Conservation (phyloP, 2,329 filamentous ascomycete species). For the Sarocladiaceae sp. region DNA sequence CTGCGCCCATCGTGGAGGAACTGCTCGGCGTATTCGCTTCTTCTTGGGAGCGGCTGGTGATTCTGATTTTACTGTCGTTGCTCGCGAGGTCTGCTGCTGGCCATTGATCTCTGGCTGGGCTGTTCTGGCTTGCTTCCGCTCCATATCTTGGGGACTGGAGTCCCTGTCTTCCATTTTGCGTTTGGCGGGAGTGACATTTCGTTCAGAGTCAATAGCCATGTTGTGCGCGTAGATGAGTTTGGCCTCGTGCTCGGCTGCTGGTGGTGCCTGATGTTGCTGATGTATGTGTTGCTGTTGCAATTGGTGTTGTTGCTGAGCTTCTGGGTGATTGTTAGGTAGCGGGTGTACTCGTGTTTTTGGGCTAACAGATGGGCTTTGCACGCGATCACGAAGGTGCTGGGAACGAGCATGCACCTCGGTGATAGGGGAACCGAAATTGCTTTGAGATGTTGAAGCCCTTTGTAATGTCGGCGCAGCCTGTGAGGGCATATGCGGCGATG, state of each 20-base stretch:
- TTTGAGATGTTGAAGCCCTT: conserved; percentile 37
- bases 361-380: conserved; percentile 70
- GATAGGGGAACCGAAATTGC: conserved; percentile 38
- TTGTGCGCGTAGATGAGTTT: conserved; percentile 19
- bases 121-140: conserved; percentile 43
- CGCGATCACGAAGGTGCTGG: conserved; percentile 54
- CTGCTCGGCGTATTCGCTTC: conserved; percentile 32
- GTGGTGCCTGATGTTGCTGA: neutral
- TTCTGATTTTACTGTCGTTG: conserved; percentile 18
- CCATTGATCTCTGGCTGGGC: conserved; percentile 48
- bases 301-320: neutral
- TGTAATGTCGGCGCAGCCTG: conserved; percentile 30
- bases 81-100: conserved; percentile 5
- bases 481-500: conserved; percentile 30
- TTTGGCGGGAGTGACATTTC: conserved; percentile 33
- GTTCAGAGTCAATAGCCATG: conserved; percentile 25
- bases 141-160: conserved; percentile 46
- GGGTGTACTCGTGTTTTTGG: conserved; percentile 63
- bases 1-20: conserved; percentile 46
- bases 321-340: conserved; percentile 1
- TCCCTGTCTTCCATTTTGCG: conserved; percentile 35
- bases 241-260: conserved; percentile 20
- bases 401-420: conserved; percentile 35
- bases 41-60: conserved; percentile 33
- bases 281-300: conserved; percentile 1